Evolutionary conservation across 306 rosid species (phyloP), one percentile per base, ranked within the genome.

Genomic region (Elaeagnus macrophylla): DNA sequence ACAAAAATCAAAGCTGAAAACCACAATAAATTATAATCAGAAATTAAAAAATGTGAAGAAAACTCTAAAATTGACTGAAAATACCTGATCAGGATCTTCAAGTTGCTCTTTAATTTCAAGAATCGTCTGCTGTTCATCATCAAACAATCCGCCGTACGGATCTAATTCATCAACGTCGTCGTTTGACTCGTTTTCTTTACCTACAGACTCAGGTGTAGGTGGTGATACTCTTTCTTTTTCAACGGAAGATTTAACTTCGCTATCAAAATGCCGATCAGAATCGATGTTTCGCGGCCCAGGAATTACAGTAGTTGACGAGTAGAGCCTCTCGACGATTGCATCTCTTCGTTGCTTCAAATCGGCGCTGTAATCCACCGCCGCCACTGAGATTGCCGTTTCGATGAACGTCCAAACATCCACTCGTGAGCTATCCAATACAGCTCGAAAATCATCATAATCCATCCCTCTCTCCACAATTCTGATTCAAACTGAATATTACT

Each of bases 361-460:
- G 11, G 13, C 59, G 47, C 73, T 82, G 66, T 57, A 75, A 32
- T 93, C 99, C 14, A 37, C 2, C 8, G 95, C 66, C 15, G 99
- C 99, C 5, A 93, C 90, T 19, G 70, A 71, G 53, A 93, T 87
- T 13, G 96, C 96, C 10, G 96, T 76, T 64, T 87, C 96, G 37
- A 93, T 82, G 61, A 93, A 75, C 57, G 81, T 56, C 83, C 93
- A 93, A 0, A 93, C 79, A 60, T 93, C 96, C n/a, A 93, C 84
- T 6, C 94, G 94, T 0, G 95, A 76, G 12, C 78, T 77, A 0
- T 83, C 86, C 59, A 93, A 44, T 44, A 93, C 54, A 43, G 95
- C 66, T 50, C 94, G 86, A 54, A 93, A 84, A 77, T 84, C 95
- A 50, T 93, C 96, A 69, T 73, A 77, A 72, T 93, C 96, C 94